These are phyloP conservation scores for Lachancea lanzarotensis DNA, from an alignment of 805 yeast species.

Conservation along the genomic window DNA sequence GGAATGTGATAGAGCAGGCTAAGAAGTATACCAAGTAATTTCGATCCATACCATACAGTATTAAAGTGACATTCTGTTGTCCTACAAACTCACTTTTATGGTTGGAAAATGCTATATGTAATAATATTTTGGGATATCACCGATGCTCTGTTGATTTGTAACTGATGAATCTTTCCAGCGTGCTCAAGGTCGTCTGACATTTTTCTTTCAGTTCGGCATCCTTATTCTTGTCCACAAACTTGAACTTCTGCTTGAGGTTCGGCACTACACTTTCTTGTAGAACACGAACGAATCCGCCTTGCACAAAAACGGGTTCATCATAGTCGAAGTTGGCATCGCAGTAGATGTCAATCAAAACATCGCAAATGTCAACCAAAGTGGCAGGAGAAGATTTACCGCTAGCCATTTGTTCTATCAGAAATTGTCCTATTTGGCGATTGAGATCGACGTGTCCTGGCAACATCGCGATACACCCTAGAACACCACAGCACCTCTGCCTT, in stretches of 20 bases:
- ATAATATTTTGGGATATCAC: constrained; percentile 7
- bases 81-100: background rate
- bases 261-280: constrained; percentile 40
- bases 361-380: constrained; percentile 52
- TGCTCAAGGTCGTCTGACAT: constrained; percentile 61
- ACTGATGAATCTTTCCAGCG: constrained; percentile 66
- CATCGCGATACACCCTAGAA: constrained; percentile 46
- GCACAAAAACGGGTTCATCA: constrained; percentile 62
- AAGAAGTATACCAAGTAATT: constrained; percentile 49
- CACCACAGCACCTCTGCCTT: constrained; percentile 37
- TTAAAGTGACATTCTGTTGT: too few relatives aligned
- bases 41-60: background rate
- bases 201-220: constrained; percentile 48
- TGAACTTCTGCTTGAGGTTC: constrained; percentile 46
- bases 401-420: constrained; percentile 34
- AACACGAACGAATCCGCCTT: constrained; percentile 39
- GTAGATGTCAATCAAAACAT: constrained; percentile 69
- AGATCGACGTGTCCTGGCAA: constrained; percentile 39
- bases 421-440: constrained; percentile 41
- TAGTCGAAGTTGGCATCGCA: constrained; percentile 65
- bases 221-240: constrained; percentile 60
- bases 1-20: constrained; percentile 76
- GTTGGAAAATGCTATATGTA: background rate
- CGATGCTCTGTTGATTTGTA: constrained; percentile 54
- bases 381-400: constrained; percentile 28